Evolutionary conservation across 2,329 filamentous ascomycete genomes (phyloP).

Genomic region (Fusarium odoratissimum): DNA sequence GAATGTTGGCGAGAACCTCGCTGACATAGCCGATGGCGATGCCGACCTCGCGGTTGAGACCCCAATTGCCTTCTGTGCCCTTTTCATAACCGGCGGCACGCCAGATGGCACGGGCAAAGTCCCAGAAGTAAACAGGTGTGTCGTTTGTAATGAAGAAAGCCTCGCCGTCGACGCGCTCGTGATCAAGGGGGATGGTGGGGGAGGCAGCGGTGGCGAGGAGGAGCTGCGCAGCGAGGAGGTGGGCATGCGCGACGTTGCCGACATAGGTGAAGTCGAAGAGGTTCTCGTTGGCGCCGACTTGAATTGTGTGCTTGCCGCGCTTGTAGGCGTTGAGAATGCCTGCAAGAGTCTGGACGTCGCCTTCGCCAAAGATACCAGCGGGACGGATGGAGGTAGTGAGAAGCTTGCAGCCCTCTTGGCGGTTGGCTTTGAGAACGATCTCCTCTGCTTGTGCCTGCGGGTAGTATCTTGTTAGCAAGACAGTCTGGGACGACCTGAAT

Average conservation of each 20-base stretch:
- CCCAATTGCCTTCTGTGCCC: slow-evolving; percentile 67
- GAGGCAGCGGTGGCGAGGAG: slow-evolving; percentile 71
- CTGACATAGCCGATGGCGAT: slow-evolving; percentile 63
- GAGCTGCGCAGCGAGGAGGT: slow-evolving; percentile 81
- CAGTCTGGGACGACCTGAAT: not conserved
- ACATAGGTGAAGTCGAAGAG: slow-evolving; percentile 74
- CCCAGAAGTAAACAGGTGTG: slow-evolving; percentile 89
- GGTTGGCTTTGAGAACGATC: slow-evolving; percentile 81
- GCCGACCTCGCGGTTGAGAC: slow-evolving; percentile 63
- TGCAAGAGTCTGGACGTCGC: slow-evolving; percentile 81
- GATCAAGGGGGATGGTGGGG: slow-evolving; percentile 72
- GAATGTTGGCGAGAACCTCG: slow-evolving; percentile 62
- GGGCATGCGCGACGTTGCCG: slow-evolving; percentile 76
- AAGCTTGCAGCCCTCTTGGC: slow-evolving; percentile 66
- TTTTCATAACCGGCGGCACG: slow-evolving; percentile 64
- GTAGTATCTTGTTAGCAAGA: not conserved
- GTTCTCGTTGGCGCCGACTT: slow-evolving; percentile 78
- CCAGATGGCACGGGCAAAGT: slow-evolving; percentile 86
- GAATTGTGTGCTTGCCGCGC: slow-evolving; percentile 76
- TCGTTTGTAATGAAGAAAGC: slow-evolving; percentile 93
- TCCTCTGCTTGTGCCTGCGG: slow-evolving; percentile 81
- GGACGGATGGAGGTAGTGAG: slow-evolving; percentile 86
- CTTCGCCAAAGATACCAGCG: slow-evolving; percentile 90
- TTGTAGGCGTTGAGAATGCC: slow-evolving; percentile 79
- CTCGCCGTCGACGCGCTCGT: slow-evolving; percentile 84